Conservation (phyloP, 1,284 basidiomycete genomes). For the Meripilus lineatus region DNA sequence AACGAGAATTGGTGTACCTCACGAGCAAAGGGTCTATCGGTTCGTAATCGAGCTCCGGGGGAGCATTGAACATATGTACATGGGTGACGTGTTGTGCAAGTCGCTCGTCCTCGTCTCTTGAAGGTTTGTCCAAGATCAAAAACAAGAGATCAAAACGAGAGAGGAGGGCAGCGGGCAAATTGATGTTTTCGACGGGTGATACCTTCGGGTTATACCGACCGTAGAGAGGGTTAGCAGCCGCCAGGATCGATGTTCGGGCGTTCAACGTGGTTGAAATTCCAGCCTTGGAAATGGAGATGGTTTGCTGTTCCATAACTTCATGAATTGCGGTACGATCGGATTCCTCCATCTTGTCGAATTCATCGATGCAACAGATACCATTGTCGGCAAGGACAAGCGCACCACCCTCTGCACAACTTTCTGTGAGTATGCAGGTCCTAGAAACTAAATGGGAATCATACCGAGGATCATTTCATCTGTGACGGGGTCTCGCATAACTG, state of each 20-base stretch:
- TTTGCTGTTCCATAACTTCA: constrained; percentile 99
- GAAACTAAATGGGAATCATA: constrained; percentile 34
- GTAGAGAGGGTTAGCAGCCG: constrained; percentile 97
- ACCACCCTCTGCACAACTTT: constrained; percentile 76
- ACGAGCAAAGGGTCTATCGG: constrained; percentile 85
- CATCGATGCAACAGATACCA: constrained; percentile 99
- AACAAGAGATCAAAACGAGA: constrained; percentile 97
- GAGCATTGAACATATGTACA: constrained; percentile 94
- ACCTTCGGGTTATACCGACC: constrained; percentile 98
- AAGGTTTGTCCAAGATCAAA: constrained; percentile 95
- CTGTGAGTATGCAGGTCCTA: too few species aligned
- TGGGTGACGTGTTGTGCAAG: constrained; percentile 97
- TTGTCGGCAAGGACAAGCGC: constrained; percentile 98
- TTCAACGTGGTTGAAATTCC: constrained; percentile 99
- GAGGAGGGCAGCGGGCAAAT: constrained; percentile 92
- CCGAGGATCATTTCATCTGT: constrained; percentile 99
- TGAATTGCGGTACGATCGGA: constrained; percentile 97
- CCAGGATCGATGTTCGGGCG: constrained; percentile 97
- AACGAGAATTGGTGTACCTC: constrained; percentile 47
- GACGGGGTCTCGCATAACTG: constrained; percentile 98
- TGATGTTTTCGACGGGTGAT: constrained; percentile 99
- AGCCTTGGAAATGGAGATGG: constrained; percentile 98
- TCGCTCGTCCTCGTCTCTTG: constrained; percentile 91
- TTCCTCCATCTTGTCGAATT: constrained; percentile 99
- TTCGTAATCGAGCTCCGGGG: constrained; percentile 83